A percentile compares a stretch with the other conserved stretches of the same genome.
These are phyloP conservation scores for Pyronema domesticum DNA, from an alignment of 495 filamentous ascomycete species.

Conservation along the genomic window DNA sequence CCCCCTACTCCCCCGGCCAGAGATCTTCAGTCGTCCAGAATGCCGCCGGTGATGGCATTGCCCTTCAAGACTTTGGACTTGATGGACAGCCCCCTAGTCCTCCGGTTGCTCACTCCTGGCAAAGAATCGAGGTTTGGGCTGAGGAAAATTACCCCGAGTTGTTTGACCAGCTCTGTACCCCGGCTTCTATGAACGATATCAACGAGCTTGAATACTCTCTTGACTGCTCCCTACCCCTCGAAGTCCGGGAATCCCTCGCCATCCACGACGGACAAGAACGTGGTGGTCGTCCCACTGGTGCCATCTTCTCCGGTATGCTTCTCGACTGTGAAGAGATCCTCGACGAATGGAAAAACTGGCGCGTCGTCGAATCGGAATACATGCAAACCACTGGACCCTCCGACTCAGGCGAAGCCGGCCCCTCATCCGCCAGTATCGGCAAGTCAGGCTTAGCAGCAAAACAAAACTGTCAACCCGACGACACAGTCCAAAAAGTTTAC, in stretches of 20 bases:
- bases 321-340: slow-evolving; percentile 97
- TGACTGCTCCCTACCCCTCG: slow-evolving; percentile 83
- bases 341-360: slow-evolving; percentile 95
- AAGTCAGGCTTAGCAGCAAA: slow-evolving; percentile 50
- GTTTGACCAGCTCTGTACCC: slow-evolving; percentile 79
- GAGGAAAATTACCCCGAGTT: slow-evolving; percentile 92
- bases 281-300: slow-evolving; percentile 73
- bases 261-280: slow-evolving; percentile 93
- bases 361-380: slow-evolving; percentile 76
- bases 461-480: slow-evolving; percentile 75
- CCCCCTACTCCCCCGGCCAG: slow-evolving; percentile 82
- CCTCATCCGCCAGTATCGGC: slow-evolving; percentile 21
- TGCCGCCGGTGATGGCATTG: slow-evolving; percentile 43
- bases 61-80: slow-evolving; percentile 77
- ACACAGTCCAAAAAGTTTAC: slow-evolving; percentile 80
- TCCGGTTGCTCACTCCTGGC: slow-evolving; percentile 76
- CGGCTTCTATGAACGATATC: slow-evolving; percentile 80
- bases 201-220: slow-evolving; percentile 94
- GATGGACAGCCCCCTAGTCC: slow-evolving; percentile 82
- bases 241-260: slow-evolving; percentile 80
- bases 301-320: slow-evolving; percentile 86
- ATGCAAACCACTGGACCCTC: slow-evolving; percentile 56
- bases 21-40: slow-evolving; percentile 45
- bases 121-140: slow-evolving; percentile 79
- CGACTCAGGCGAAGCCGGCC: slow-evolving; percentile 29